Evolutionary conservation across 2,329 filamentous ascomycete genomes (phyloP), one percentile per base, ranked within the genome.

Genomic region (Colletotrichum chlorophyti): DNA sequence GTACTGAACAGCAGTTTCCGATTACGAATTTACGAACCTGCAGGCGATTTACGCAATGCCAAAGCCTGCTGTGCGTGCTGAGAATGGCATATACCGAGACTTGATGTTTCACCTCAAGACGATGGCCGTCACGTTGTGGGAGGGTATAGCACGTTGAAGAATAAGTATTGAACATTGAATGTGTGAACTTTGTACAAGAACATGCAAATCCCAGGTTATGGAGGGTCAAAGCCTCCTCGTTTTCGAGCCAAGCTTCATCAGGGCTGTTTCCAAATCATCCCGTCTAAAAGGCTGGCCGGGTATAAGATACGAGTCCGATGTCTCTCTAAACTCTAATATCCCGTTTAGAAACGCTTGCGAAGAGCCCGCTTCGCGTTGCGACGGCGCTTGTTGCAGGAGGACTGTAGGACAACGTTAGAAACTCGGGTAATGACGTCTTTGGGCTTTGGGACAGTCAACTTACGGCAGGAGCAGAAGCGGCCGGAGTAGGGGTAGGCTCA

Each of bases 141-240:
- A 46, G 21, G 19, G 42, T 15, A 17, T 2, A 17, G 21, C 10
- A n/a, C 4, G 41, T 17, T n/a, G 15, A 40, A 59, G 31, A 48
- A 58, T 58, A 59, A 59, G 50, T 59, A 55, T 55, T 55, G 55
- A 49, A 59, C 55, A 55, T 49, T 40, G 24, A 54, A 43, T 29
- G 54, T 58, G 32, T 59, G 29, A 55, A 49, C 55, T 59, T 55
- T 59, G 26, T 59, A 59, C 55, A 59, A 55, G 55, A 59, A 59
- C 51, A 49, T 55, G 55, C 43, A 45, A 54, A 49, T 55, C 43
- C 55, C 43, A 55, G 42, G 37, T 35, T 53, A 38, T 35, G 37
- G n/a, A n/a, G 42, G 49, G 32, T 19, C 47, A 49, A 47, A 24
- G 41, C 49, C 34, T 35, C n/a, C n/a, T n/a, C n/a, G n/a, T n/a